phyloP scores from a whole-genome alignment of 306 rosid species.

The Prunus dulcis region DNA sequence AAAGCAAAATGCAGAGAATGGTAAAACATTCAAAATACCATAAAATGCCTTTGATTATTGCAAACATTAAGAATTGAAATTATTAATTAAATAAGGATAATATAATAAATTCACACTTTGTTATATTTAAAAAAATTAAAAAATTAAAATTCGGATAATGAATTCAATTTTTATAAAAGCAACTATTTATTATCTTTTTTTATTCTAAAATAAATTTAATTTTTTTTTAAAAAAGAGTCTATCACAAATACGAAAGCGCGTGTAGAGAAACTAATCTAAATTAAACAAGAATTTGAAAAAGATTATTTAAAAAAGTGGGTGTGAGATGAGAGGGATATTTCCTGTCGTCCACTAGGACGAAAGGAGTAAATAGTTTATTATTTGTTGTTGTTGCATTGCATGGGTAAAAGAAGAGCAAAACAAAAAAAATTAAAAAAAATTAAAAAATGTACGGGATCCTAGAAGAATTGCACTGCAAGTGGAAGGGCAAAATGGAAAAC shows the following conservation, averaged over 20 bases:
- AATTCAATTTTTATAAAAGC: too few relatives aligned
- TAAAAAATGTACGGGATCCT: neutral
- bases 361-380: neutral
- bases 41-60: rapidly evolving
- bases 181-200: too few relatives aligned
- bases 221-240: too few relatives aligned
- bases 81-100: too few relatives aligned
- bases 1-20: too few relatives aligned
- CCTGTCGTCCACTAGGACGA: neutral
- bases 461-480: neutral
- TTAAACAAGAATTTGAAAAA: neutral
- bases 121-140: too few relatives aligned
- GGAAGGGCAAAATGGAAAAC: constrained; percentile 23
- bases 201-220: too few relatives aligned
- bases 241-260: rapidly evolving
- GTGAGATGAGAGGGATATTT: neutral
- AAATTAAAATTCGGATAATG: too few relatives aligned
- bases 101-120: too few relatives aligned
- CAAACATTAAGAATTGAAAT: too few relatives aligned
- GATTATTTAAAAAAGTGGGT: neutral
- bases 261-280: neutral
- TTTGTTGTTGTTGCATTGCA: neutral
- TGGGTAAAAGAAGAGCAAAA: neutral
- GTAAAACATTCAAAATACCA: too few relatives aligned
- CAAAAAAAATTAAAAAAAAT: neutral